Evolutionary conservation across 306 rosid species (phyloP), one percentile per base, ranked within the genome.

Genomic region (Quercus mongolica): DNA sequence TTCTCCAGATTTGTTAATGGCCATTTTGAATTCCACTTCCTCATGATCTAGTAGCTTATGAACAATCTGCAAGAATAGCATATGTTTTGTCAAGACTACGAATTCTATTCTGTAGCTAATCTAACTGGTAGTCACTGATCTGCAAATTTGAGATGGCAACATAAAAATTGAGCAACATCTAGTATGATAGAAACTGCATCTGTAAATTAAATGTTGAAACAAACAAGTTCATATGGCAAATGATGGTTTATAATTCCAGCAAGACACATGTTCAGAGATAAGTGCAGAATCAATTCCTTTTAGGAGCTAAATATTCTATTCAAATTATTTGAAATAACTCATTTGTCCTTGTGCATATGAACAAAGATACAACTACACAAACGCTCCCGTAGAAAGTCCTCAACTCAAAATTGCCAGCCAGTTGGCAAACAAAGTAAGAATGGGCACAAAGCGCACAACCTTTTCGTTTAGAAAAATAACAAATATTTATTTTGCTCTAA

Each of bases 1-100:
- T 83, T 92, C 95, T 78, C 91, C 90, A 52, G 89, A 79, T 80
- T 84, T 92, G 83, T 86, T 90, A 7, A 89, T 81, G 46, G 77
- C 78, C 73, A 82, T 71, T 35, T 76, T 81, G 80, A 41, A 41
- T 41, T 84, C 83, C 67, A 79, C 79, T 81, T 80, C 96, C 76
- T 78, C 49, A 77, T 86, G 79, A 67, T 77, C 72, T 56, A 92
- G 80, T 64, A 92, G 80, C 87, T 75, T 86, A 70, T 80, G 85
- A 79, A 90, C 86, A 85, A 90, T 81, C 97, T 92, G 84, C 77
- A 71, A 76, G 72, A 79, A 51, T 61, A 71, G 20, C 73, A 76
- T 17, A 54, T 81, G 44, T 55, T 17, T 54, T 58, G 55, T 65
- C 67, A 44, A 26, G 74, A 71, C 62, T 33, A 73, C 26, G 12